Conservation (phyloP, 1,139 yeast genomes). For the Candida sp. region DNA sequence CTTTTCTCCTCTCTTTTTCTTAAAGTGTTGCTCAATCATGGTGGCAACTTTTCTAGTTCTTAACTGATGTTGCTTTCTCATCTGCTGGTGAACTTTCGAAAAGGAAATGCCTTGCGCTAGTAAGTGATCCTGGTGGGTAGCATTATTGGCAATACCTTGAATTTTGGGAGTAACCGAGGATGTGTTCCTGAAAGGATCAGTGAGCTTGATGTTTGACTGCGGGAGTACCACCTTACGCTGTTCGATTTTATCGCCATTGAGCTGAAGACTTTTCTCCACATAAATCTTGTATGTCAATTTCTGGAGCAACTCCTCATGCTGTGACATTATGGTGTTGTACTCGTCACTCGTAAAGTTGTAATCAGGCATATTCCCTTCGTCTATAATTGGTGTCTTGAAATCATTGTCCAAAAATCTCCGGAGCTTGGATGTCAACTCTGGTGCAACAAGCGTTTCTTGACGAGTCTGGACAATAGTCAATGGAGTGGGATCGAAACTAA, state of each 20-base stretch:
- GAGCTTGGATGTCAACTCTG: slow-evolving; percentile 45
- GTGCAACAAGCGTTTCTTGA: slow-evolving; percentile 24
- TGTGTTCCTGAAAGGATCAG: slow-evolving; percentile 44
- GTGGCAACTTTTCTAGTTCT: slow-evolving; percentile 75
- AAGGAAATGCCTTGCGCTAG: slow-evolving; percentile 77
- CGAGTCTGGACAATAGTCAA: slow-evolving; percentile 25
- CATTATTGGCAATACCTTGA: slow-evolving; percentile 44
- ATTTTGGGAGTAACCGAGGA: slow-evolving; percentile 43
- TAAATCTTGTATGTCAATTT: slow-evolving; percentile 34
- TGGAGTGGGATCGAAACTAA: slow-evolving; percentile 35
- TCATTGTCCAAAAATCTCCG: slow-evolving; percentile 57
- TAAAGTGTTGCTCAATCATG: slow-evolving; percentile 88
- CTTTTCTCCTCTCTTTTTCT: slow-evolving; percentile 85
- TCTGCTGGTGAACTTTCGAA: slow-evolving; percentile 72
- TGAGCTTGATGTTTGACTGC: slow-evolving; percentile 42
- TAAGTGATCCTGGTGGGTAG: slow-evolving; percentile 73
- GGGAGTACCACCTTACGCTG: slow-evolving; percentile 50
- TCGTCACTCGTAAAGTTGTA: slow-evolving; percentile 38
- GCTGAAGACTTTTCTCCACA: slow-evolving; percentile 41
- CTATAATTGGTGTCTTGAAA: slow-evolving; percentile 43
- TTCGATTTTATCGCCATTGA: slow-evolving; percentile 48
- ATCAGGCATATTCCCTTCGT: slow-evolving; percentile 39
- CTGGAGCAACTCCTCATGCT: slow-evolving; percentile 34
- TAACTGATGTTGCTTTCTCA: slow-evolving; percentile 67
- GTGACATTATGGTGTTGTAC: slow-evolving; percentile 31